Evolutionary conservation across 495 filamentous ascomycete species (phyloP), one percentile per base, ranked within the genome.

Genomic region (Aspergillus baeticus): DNA sequence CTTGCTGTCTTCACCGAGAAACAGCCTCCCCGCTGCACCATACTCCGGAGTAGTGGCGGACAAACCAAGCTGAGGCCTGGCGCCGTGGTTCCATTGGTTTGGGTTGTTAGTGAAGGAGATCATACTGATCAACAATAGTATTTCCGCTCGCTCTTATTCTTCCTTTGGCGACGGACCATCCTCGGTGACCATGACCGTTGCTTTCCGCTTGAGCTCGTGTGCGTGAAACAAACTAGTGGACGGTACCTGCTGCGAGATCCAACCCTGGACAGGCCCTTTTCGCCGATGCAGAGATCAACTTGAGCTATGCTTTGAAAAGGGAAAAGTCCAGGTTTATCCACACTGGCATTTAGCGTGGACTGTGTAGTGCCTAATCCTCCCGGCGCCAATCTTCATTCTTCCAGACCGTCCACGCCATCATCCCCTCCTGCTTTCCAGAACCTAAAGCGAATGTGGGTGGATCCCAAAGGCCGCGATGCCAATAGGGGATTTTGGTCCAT

Each of bases 311-410:
- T 44, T 17, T 55, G 17, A 17, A 54, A 23, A 43, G 23, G 11
- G 26, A 26, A 54, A 36, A 46, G 23, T 17, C 36, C 14, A 17
- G 13, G 21, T n/a, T 45, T 38, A 50, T 42, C 44, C 38, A 57
- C 44, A 36, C 29, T 23, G 20, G 33, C 41, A 29, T 29, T 29
- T 4, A 29, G 26, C 8, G 26, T 29, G 26, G 26, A 8, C 26
- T 55, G 43, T 62, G 54, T 34, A 23, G 51, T 62, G 60, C 55
- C 60, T 62, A 55, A 58, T 62, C 60, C 60, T 62, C 60, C 60
- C 55, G 60, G 55, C 60, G 60, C 60, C 60, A 63, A 63, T 63
- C 56, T 63, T 63, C 56, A 59, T 63, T 53, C 53, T 57, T 61
- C 54, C 59, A 61, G 44, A 50, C 54, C 59, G 54, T 51, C 61